Evolutionary conservation across 257 asterid species (phyloP).

Genomic region (Penstemon eatonii): DNA sequence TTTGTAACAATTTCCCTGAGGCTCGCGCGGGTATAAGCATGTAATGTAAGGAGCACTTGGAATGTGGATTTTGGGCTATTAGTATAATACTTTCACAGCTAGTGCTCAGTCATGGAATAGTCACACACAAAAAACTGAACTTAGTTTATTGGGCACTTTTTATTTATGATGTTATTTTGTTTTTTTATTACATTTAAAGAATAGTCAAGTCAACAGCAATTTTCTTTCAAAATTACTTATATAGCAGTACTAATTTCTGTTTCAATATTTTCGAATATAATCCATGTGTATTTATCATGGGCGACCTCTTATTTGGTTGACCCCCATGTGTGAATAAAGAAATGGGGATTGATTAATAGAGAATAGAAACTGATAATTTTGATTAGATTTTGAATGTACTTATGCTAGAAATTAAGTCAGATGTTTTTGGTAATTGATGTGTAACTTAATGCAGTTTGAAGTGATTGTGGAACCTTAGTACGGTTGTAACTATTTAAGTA

Average conservation of each 20-base stretch:
- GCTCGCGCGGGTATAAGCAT: too few relatives aligned
- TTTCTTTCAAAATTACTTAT: too few relatives aligned
- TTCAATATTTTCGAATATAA: background rate
- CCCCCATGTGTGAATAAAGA: background rate
- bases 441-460: constrained; percentile 4
- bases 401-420: background rate
- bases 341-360: background rate
- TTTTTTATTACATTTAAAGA: background rate
- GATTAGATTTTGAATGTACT: too few relatives aligned
- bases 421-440: constrained; percentile 1
- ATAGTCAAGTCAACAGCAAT: background rate
- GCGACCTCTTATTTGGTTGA: background rate
- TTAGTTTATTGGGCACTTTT: too few relatives aligned
- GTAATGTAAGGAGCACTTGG: too few relatives aligned
- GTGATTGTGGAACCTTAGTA: background rate
- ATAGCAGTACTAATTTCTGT: background rate
- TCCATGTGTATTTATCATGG: background rate
- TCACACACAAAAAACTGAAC: too few relatives aligned
- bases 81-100: too few relatives aligned
- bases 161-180: too few relatives aligned
- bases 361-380: too few relatives aligned
- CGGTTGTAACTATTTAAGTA: background rate
- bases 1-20: too few relatives aligned
- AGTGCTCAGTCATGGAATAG: too few relatives aligned
- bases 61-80: too few relatives aligned